These are phyloP conservation scores for Cladosporium sp. DNA, from an alignment of 2,329 filamentous ascomycete genomes.

Conservation along the genomic window DNA sequence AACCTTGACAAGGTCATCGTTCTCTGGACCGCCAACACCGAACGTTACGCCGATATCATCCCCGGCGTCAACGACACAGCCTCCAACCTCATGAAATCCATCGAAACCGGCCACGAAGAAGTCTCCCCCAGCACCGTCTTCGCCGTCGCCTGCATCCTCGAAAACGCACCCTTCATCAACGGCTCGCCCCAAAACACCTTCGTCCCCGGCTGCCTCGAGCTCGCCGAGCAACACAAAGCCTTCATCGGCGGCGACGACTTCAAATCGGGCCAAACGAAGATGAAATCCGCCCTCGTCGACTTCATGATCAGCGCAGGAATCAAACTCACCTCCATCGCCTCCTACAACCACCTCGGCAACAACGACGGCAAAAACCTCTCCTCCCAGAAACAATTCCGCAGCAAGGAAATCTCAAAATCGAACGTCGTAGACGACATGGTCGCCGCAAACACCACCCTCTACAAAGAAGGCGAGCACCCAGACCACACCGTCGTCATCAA, in stretches of 20 bases:
- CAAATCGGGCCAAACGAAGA: constrained; percentile 99
- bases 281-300: constrained; percentile 98
- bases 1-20: constrained; percentile 91
- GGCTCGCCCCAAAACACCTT: constrained; percentile 99
- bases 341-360: constrained; percentile 99
- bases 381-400: constrained; percentile 97
- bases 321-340: constrained; percentile 96
- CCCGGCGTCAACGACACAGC: constrained; percentile 93
- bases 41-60: constrained; percentile 87
- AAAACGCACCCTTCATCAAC: constrained; percentile 93
- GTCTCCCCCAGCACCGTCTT: constrained; percentile 95
- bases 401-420: constrained; percentile 99
- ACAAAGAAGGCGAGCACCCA: constrained; percentile 87
- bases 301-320: constrained; percentile 98
- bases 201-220: constrained; percentile 82
- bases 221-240: constrained; percentile 78
- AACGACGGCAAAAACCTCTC: constrained; percentile 99
- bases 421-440: constrained; percentile 99
- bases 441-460: constrained; percentile 85
- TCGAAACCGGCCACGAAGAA: constrained; percentile 81
- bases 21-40: constrained; percentile 98
- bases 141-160: constrained; percentile 87
- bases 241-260: constrained; percentile 99
- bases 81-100: constrained; percentile 83
- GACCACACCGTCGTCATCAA: constrained; percentile 99